These are phyloP conservation scores for Neoscytalidium dimidiatum DNA, from an alignment of 2,329 filamentous ascomycete genomes.

Conservation along the genomic window DNA sequence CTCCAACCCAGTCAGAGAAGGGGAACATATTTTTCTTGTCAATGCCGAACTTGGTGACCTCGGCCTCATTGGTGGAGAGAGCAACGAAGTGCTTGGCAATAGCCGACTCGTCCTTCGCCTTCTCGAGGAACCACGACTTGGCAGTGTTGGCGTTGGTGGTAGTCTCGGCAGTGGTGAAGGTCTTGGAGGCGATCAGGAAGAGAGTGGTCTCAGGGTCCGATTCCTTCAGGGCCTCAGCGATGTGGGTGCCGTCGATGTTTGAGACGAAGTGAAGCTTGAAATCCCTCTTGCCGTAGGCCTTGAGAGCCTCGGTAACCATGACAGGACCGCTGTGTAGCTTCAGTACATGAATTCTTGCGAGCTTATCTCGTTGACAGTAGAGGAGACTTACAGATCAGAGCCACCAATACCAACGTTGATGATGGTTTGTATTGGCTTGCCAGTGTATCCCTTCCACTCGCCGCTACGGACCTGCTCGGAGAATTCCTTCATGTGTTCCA, in stretches of 20 bases:
- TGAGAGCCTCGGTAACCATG: conserved; percentile 98
- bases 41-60: conserved; percentile 98
- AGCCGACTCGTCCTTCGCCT: conserved; percentile 68
- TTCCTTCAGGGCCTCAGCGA: conserved; percentile 84
- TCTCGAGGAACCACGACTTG: conserved; percentile 94
- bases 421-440: conserved; percentile 95
- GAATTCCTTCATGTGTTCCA: conserved; percentile 98
- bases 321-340: conserved; percentile 72
- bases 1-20: conserved; percentile 98
- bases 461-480: conserved; percentile 92
- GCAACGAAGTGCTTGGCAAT: conserved; percentile 99
- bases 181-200: conserved; percentile 98
- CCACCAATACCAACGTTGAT: conserved; percentile 98
- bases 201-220: conserved; percentile 98
- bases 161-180: conserved; percentile 98
- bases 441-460: conserved; percentile 94
- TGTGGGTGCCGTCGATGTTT: conserved; percentile 98
- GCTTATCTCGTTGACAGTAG: too few relatives aligned
- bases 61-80: conserved; percentile 89
- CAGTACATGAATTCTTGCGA: not conserved
- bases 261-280: conserved; percentile 96
- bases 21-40: conserved; percentile 99
- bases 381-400: conserved; percentile 83
- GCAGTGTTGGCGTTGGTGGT: conserved; percentile 96
- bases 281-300: conserved; percentile 84